Evolutionary conservation across 345 rosid species (phyloP).

Genomic region (Turritis glabra): DNA sequence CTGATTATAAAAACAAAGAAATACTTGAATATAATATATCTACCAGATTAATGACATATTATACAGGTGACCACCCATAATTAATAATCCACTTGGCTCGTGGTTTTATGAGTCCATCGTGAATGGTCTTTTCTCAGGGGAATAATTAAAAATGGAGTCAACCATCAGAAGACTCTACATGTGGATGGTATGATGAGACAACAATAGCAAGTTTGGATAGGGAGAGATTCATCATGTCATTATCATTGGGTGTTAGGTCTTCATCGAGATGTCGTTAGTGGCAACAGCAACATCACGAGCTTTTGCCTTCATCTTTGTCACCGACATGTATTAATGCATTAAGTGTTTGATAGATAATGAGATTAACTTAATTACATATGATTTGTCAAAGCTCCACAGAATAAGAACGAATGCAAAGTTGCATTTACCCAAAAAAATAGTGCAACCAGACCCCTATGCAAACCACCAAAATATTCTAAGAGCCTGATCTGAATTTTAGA

Average conservation of each 20-base stretch:
- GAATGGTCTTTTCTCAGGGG: conserved; percentile 19
- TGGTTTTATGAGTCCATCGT: not conserved
- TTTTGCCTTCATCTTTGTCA: conserved; percentile 35
- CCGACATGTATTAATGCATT: conserved; percentile 25
- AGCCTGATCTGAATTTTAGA: not conserved
- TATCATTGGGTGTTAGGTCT: conserved; percentile 36
- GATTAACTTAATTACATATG: not conserved
- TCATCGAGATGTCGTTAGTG: conserved; percentile 19
- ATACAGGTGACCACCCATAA: conserved; percentile 7
- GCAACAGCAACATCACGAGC: conserved; percentile 33
- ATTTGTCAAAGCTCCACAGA: not conserved
- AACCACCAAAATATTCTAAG: not conserved
- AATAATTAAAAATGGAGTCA: not conserved
- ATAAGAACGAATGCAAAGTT: not conserved
- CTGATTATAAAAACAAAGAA: not conserved
- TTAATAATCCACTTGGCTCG: not conserved
- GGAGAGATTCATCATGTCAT: conserved; percentile 19
- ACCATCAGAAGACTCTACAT: conserved; percentile 19
- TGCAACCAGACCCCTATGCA: not conserved
- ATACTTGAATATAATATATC: not conserved
- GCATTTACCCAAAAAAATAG: not conserved
- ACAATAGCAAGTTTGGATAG: conserved; percentile 27
- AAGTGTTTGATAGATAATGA: not conserved
- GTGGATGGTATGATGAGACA: conserved; percentile 32
- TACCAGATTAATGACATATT: not conserved